Evolutionary conservation across 768 basidiomycete genomes (phyloP).

Genomic region (Tulasnella sp.): DNA sequence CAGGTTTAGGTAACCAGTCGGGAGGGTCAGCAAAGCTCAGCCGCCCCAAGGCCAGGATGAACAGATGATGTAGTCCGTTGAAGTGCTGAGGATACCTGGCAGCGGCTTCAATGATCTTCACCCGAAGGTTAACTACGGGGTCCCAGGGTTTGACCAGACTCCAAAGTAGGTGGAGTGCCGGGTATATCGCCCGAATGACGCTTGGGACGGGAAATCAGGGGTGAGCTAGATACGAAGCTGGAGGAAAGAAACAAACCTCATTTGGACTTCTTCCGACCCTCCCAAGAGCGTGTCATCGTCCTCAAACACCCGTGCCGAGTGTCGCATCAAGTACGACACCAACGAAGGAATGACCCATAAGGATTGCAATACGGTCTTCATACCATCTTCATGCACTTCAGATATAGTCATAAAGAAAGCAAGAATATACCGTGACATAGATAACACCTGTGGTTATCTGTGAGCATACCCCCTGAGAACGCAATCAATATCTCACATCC

Average conservation of each 20-base stretch:
- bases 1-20: slow-evolving; percentile 39
- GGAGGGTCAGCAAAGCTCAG: slow-evolving; percentile 58
- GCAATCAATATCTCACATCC: neutral
- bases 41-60: slow-evolving; percentile 64
- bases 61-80: slow-evolving; percentile 53
- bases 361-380: slow-evolving; percentile 35
- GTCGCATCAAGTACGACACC: slow-evolving; percentile 40
- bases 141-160: slow-evolving; percentile 44
- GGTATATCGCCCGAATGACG: slow-evolving; percentile 37
- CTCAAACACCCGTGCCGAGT: slow-evolving; percentile 54
- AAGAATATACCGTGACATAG: slow-evolving; percentile 30
- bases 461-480: too few species aligned
- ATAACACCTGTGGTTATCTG: too few species aligned
- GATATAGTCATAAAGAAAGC: slow-evolving; percentile 33
- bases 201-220: slow-evolving; percentile 27
- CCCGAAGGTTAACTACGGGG: slow-evolving; percentile 40
- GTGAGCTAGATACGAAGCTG: slow-evolving; percentile 14
- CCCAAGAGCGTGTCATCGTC: slow-evolving; percentile 37
- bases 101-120: slow-evolving; percentile 43
- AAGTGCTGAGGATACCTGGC: slow-evolving; percentile 35
- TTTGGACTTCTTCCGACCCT: slow-evolving; percentile 28
- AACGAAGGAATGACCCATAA: slow-evolving; percentile 52
- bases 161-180: slow-evolving; percentile 48
- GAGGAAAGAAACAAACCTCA: slow-evolving; percentile 26
- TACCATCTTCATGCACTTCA: slow-evolving; percentile 30